phyloP scores from a whole-genome alignment of 805 yeast genomes.

The Alloascoidea hylecoeti region DNA sequence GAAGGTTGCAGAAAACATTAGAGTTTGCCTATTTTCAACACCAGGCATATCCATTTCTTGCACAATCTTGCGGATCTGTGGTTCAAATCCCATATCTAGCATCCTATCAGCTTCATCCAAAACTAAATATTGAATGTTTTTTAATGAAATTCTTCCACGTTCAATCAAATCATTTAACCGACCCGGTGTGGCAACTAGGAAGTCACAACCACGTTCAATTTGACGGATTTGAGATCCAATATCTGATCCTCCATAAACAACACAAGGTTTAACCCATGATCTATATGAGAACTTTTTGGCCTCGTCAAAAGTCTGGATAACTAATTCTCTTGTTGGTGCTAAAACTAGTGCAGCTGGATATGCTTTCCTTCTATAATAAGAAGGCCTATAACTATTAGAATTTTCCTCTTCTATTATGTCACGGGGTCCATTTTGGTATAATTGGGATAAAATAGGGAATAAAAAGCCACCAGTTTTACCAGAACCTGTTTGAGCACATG shows the following conservation, averaged over 20 bases:
- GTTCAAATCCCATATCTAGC: constrained; percentile 99
- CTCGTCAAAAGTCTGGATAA: constrained; percentile 91
- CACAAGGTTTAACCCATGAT: constrained; percentile 96
- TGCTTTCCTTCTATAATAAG: constrained; percentile 60
- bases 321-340: constrained; percentile 99
- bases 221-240: constrained; percentile 77
- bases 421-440: constrained; percentile 80
- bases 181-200: constrained; percentile 98
- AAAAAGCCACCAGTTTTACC: constrained; percentile 99
- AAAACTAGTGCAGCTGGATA: constrained; percentile 89
- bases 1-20: constrained; percentile 98
- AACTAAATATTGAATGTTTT: constrained; percentile 84
- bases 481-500: constrained; percentile 97
- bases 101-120: constrained; percentile 99
- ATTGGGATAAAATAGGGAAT: constrained; percentile 92
- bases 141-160: constrained; percentile 85
- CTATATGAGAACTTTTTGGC: constrained; percentile 92
- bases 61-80: constrained; percentile 96
- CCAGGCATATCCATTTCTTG: constrained; percentile 97
- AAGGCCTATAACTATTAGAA: constrained; percentile 14
- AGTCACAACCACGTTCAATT: constrained; percentile 87
- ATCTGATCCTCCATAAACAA: constrained; percentile 98
- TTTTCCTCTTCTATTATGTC: constrained; percentile 29
- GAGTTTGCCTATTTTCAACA: constrained; percentile 83
- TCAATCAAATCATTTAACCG: constrained; percentile 92